These are phyloP conservation scores for Debaryomyces singareniensis DNA, from an alignment of 1,139 yeast species.

Conservation along the genomic window DNA sequence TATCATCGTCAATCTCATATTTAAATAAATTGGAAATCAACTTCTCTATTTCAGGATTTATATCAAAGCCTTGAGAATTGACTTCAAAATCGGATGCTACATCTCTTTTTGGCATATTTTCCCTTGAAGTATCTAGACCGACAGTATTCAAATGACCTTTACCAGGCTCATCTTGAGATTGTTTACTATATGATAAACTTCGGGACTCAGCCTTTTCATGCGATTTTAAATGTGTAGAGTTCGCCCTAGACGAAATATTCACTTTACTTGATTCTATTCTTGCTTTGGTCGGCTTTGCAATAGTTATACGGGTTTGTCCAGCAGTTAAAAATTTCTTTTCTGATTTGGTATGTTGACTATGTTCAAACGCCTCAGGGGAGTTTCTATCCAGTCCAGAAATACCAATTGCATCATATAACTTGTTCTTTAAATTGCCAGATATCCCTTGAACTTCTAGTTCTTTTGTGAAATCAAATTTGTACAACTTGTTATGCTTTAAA, in stretches of 20 bases:
- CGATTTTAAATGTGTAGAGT: not conserved
- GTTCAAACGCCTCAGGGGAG: not conserved
- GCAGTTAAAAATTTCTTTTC: constrained; percentile 5
- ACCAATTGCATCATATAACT: constrained; percentile 22
- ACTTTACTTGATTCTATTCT: not conserved
- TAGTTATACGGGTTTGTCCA: constrained; percentile 6
- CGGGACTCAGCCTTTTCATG: not conserved
- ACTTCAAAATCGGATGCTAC: not conserved
- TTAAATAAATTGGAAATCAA: constrained; percentile 14
- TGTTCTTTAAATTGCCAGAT: constrained; percentile 17
- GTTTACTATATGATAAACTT: not conserved
- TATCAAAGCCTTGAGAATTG: not conserved
- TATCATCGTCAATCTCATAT: constrained; percentile 20
- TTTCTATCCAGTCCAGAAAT: not conserved
- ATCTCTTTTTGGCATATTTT: not conserved
- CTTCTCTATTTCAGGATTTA: constrained; percentile 9
- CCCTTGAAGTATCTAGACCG: not conserved
- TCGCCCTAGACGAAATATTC: constrained; percentile 1
- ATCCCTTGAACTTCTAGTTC: constrained; percentile 41
- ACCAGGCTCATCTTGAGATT: not conserved
- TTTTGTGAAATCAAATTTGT: constrained; percentile 40
- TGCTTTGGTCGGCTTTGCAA: not conserved
- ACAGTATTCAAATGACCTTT: not conserved
- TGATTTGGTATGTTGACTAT: not conserved
- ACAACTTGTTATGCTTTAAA: constrained; percentile 19